phyloP scores from a whole-genome alignment of 2,329 filamentous ascomycete genomes.

The Bimuria novae-zelandiae region DNA sequence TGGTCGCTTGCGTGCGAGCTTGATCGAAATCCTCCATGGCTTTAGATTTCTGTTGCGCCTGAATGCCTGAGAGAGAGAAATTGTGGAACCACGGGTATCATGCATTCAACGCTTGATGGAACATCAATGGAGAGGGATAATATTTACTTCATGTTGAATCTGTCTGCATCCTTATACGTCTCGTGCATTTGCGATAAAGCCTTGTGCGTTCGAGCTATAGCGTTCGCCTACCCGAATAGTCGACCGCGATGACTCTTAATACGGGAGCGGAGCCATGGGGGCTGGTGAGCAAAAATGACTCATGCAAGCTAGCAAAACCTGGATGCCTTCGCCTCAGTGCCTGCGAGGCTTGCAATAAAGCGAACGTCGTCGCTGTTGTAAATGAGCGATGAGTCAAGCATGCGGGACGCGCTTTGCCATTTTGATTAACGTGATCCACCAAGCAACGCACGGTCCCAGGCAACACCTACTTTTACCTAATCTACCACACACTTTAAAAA shows the following conservation, averaged over 20 bases:
- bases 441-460: no score
- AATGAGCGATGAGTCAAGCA: no score
- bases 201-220: not conserved
- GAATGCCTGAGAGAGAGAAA: not conserved
- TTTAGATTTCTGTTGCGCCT: not conserved
- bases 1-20: conserved; percentile 5
- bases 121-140: not conserved
- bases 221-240: not conserved
- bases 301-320: conserved; percentile 25
- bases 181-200: not conserved
- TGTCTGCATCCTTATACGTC: not conserved
- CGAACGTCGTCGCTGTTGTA: no score
- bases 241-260: conserved; percentile 4
- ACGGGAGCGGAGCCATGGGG: not conserved
- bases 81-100: conserved; percentile 1
- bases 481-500: no score
- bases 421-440: no score
- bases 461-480: no score
- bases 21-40: conserved; percentile 24
- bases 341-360: no score
- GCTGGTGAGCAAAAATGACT: conserved; percentile 25
- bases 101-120: not conserved
- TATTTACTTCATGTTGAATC: not conserved
- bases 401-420: no score
- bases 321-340: conserved; percentile 21